These are phyloP conservation scores for Brassica hybrid DNA, from an alignment of 441 rosid species.

Conservation along the genomic window DNA sequence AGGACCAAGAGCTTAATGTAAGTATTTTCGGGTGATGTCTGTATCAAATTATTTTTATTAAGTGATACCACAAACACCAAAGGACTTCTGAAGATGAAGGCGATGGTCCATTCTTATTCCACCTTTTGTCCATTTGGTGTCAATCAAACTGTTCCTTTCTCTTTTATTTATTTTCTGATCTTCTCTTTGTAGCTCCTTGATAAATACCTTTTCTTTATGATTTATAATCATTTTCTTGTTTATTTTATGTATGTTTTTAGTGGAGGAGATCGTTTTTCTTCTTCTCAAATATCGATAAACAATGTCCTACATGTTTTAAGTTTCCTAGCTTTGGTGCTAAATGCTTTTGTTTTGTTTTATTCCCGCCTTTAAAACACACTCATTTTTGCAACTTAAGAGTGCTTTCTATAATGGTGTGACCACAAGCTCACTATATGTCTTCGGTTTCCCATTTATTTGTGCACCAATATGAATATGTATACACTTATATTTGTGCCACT, in stretches of 20 bases:
- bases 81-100: conserved; percentile 23
- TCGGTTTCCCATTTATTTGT: conserved; percentile 25
- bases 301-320: conserved; percentile 9
- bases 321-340: conserved; percentile 28
- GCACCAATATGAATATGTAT: not conserved
- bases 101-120: conserved; percentile 48
- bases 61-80: conserved; percentile 23
- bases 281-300: conserved; percentile 1
- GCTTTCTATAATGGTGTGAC: conserved; percentile 44
- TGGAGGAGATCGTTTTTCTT: conserved; percentile 5
- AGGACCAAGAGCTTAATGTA: not conserved
- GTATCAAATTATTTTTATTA: not conserved
- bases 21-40: not conserved
- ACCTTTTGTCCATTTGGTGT: conserved; percentile 45
- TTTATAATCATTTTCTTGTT: not conserved
- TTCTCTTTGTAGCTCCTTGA: conserved; percentile 8
- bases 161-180: conserved; percentile 33
- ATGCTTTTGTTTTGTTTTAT: conserved; percentile 46
- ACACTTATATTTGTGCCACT: conserved; percentile 15
- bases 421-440: conserved; percentile 42
- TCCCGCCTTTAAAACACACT: conserved; percentile 39
- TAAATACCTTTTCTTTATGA: not conserved
- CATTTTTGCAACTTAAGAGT: conserved; percentile 39
- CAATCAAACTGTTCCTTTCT: conserved; percentile 48
- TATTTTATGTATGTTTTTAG: not conserved